Evolutionary conservation across 306 rosid species (phyloP).

Genomic region (Acacia acuminata): DNA sequence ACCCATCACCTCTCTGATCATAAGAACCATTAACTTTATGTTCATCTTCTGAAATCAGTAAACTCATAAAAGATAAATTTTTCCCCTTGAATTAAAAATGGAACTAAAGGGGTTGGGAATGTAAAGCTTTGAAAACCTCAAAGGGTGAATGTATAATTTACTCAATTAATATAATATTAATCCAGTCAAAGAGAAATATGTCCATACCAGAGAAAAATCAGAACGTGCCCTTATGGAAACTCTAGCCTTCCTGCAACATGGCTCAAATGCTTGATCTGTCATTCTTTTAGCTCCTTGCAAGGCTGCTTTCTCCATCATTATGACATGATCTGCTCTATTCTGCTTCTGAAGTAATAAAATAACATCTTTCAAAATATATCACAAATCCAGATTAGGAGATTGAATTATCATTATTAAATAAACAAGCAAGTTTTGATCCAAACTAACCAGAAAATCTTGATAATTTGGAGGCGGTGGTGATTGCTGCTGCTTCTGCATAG

Average conservation of each 20-base stretch:
- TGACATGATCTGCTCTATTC: slow-evolving; percentile 2
- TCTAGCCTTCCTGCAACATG: slow-evolving; percentile 39
- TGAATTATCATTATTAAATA: not conserved
- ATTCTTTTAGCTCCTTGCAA: slow-evolving; percentile 11
- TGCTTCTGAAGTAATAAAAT: slow-evolving; percentile 27
- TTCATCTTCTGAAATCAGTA: not conserved
- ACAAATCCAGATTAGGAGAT: not conserved
- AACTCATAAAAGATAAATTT: slow-evolving; percentile 16
- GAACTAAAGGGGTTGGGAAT: not conserved
- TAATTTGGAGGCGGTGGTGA: not conserved
- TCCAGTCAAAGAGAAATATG: not conserved
- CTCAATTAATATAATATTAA: not conserved
- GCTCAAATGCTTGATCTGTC: slow-evolving; percentile 25
- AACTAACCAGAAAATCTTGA: slow-evolving; percentile 32
- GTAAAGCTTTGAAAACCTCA: not conserved
- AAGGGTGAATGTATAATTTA: not conserved
- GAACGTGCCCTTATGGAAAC: slow-evolving; percentile 46
- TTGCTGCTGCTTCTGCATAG: slow-evolving; percentile 15
- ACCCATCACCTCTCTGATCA: slow-evolving; percentile 49
- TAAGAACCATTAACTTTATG: not conserved
- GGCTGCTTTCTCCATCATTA: slow-evolving; percentile 23
- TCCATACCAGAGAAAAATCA: slow-evolving; percentile 38
- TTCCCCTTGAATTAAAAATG: not conserved
- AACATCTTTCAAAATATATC: not conserved
- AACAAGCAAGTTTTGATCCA: not conserved